Conservation (phyloP, 352 stramenopile species). For the Phytophthora uliginosa region DNA sequence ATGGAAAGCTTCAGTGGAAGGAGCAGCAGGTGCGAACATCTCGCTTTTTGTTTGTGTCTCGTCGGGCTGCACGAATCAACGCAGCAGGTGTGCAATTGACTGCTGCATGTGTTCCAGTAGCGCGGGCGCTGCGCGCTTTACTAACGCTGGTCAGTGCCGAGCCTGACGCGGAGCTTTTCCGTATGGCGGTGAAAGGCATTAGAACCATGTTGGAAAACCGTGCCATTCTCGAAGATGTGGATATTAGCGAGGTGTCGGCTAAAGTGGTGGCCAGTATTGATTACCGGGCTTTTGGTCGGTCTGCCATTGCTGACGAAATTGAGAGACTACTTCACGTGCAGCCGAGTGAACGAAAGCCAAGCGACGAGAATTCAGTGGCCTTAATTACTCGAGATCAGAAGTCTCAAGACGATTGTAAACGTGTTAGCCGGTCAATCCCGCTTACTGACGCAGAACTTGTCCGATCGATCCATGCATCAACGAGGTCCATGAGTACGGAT, state of each 20-base stretch:
- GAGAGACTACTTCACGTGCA: slow-evolving; percentile 37
- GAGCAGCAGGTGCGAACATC: slow-evolving; percentile 74
- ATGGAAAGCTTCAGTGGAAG: slow-evolving; percentile 78
- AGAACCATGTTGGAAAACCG: slow-evolving; percentile 86
- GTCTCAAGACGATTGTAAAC: slow-evolving; percentile 15
- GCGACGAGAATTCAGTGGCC: slow-evolving; percentile 5
- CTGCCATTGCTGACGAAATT: slow-evolving; percentile 75
- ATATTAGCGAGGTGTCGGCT: slow-evolving; percentile 82
- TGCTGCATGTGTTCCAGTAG: slow-evolving; percentile 67
- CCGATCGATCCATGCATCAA: slow-evolving; percentile 44
- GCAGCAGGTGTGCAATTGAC: slow-evolving; percentile 33
- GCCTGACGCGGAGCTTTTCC: slow-evolving; percentile 69
- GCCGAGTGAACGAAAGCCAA: slow-evolving; percentile 13
- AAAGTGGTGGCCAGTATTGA: slow-evolving; percentile 89
- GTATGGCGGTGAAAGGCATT: slow-evolving; percentile 81
- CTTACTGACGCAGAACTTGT: slow-evolving; percentile 39
- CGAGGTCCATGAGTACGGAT: slow-evolving; percentile 15
- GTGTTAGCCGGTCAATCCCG: slow-evolving; percentile 17
- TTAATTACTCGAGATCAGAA: slow-evolving; percentile 26
- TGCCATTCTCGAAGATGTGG: slow-evolving; percentile 80
- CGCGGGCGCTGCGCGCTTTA: slow-evolving; percentile 67
- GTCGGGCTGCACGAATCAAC: slow-evolving; percentile 46
- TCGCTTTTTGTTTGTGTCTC: slow-evolving; percentile 77
- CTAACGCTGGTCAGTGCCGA: slow-evolving; percentile 85
- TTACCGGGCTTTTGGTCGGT: slow-evolving; percentile 83